Base-by-base conservation (phyloP, 768 basidiomycete species). In the Tricholoma terreum region DNA sequence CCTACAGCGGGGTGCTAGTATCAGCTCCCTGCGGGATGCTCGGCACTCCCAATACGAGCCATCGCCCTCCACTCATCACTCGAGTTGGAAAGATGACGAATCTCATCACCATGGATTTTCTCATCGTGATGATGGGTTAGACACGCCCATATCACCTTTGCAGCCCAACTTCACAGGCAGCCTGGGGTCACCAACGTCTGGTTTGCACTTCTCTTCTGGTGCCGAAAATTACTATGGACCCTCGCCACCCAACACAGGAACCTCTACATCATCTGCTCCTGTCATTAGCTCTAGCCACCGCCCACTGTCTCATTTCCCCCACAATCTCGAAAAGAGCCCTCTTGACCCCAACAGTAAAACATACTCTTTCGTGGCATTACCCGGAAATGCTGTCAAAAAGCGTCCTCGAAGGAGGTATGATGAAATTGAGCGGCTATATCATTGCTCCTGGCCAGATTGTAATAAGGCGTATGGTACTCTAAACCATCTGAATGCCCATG, bases 401-500 rank as follows among this genome's bases (percentile, higher is more conserved):
- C 84, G 90, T 48, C 90, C 90, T n/a, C 80, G 90, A 10, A 79
- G 90, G 62, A 81, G 90, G 43, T 92, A 91, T 71, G 95, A 98
- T 70, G 95, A 98, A 80, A 97, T 98, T 63, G 94, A 97, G 73
- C 85, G 95, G 24, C 74, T 96, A 52, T 98, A 98, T 69, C 82
- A 83, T 55, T 98, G 95, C 77, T 87, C 87, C 50, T 92, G 85
- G 83, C 82, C 81, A 4, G 80, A 84, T 43, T 87, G 85, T 61
- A 79, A 84, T 55, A 96, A 96, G 75, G 81, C 90, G 24, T 97
- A 96, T 66, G 94, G 94, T 30, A 97, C 94, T 4, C 79, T 98
- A 50, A 98, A 99, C 69, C 96, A 99, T 72, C 80, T 99, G 59
- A 99, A 99, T 69, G 94, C 94, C 30, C 96, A 99, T 71, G 93